phyloP scores from a whole-genome alignment of 2,329 filamentous ascomycete species.

The Calonectria leucothoes region DNA sequence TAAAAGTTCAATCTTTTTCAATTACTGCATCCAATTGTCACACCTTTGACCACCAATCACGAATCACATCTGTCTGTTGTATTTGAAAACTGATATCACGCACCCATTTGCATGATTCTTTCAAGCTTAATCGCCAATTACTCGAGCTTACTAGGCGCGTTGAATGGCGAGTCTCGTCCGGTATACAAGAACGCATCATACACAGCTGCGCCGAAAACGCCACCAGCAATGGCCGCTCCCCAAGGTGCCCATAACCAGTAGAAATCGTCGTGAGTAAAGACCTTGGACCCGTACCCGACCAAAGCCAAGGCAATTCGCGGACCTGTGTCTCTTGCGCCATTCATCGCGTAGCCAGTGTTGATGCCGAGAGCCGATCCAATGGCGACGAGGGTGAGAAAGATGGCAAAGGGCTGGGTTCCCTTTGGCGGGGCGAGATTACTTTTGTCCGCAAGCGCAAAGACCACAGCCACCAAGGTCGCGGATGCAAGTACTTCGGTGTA shows the following conservation, averaged over 20 bases:
- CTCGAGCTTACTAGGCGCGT: neutral
- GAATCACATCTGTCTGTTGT: neutral
- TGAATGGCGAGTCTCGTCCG: slow-evolving; percentile 3
- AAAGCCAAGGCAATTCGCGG: neutral
- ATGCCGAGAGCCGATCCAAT: neutral
- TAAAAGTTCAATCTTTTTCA: neutral
- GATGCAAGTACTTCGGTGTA: slow-evolving; percentile 1
- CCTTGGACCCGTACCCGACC: neutral
- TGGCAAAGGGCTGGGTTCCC: slow-evolving; percentile 9
- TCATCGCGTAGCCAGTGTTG: neutral
- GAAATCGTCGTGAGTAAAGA: neutral
- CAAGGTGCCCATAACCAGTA: slow-evolving; percentile 5
- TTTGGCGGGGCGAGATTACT: slow-evolving; percentile 8
- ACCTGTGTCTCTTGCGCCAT: neutral
- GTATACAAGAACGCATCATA: slow-evolving; percentile 5
- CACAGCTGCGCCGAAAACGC: neutral
- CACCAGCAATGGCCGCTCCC: neutral
- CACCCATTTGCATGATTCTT: no score
- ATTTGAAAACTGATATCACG: no score
- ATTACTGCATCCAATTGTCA: no score
- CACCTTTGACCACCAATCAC: neutral
- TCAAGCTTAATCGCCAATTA: neutral
- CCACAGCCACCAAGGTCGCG: neutral
- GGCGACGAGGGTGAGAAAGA: neutral
- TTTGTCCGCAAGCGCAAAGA: slow-evolving; percentile 6